Base-by-base conservation (phyloP, 1,284 basidiomycete species). In the Jaminaea rosea region DNA sequence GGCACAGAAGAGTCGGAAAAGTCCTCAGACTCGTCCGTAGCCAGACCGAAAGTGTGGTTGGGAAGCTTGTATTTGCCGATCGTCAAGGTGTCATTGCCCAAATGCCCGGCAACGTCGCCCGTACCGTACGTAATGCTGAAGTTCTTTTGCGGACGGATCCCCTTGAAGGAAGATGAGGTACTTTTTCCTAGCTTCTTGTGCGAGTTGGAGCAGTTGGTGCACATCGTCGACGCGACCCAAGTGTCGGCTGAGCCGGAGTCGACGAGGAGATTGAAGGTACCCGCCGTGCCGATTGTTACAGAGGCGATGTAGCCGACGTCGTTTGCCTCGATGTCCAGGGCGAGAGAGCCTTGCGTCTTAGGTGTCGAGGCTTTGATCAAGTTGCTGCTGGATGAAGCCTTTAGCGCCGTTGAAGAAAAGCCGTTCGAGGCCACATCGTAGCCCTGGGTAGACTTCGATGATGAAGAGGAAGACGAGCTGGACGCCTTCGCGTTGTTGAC, bases 191-290 rank as follows among this genome's bases (percentile, higher is more conserved):
- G 80, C 75, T 83, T 81, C 8, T 77, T 77, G 70, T 90, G 87
- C 11, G 47, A 46, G 0, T 59, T 56, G 28, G 52, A 49, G 27
- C 69, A 72, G 4, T 49, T 49, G 2, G 29, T 37, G 47, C 71
- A 73, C 6, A 53, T 27, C 8, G 59, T 55, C 49, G 56, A 56
- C 0, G 65, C 58, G 6, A 72, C 60, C 87, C 88, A 92, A 34
- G 87, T 78, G 72, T 92, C 88, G 13, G 86, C 83, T 7, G 84
- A 87, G 28, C 88, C 89, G 24, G 85, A 86, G 76, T 92, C 88
- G 50, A 73, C 60, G 46, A 91, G 79, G 65, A 92, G 75, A 28
- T 79, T 77, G 75, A 86, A 91, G 62, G 75, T 77, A 1, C 84
- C 80, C n/a, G 85, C 85, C 2, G 84, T 86, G 32, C 88, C 88